Evolutionary conservation across 2,329 filamentous ascomycete species (phyloP).

Genomic region (Didymella glomerata): DNA sequence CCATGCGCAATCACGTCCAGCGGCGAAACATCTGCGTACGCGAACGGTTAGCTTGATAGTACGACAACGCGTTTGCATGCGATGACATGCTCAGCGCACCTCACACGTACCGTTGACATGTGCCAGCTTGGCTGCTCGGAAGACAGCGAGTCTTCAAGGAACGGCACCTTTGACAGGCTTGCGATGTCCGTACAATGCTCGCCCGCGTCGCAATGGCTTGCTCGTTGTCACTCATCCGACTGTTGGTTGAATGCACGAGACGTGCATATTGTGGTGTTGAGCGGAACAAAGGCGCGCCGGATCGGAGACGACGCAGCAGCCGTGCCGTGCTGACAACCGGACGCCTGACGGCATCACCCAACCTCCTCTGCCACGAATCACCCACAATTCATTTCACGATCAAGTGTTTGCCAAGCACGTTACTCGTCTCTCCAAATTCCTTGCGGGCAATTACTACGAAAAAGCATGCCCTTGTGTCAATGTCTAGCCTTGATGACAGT

Average conservation of each 20-base stretch:
- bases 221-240: conserved; percentile 39
- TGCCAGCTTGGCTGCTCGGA: conserved; percentile 39
- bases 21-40: conserved; percentile 34
- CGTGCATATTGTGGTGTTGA: conserved; percentile 1
- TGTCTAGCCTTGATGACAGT: conserved; percentile 29
- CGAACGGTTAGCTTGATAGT: conserved; percentile 4
- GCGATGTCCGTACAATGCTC: conserved; percentile 31
- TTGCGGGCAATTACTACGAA: neutral
- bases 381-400: neutral
- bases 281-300: conserved; percentile 3
- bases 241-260: neutral
- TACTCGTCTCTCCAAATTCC: neutral
- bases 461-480: neutral
- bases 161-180: conserved; percentile 49
- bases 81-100: neutral
- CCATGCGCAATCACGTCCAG: conserved; percentile 44
- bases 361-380: no score
- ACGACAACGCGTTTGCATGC: neutral
- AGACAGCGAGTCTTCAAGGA: conserved; percentile 46
- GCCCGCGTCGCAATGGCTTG: conserved; percentile 25
- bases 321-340: conserved; percentile 12
- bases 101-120: conserved; percentile 41
- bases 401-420: neutral
- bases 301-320: conserved; percentile 1
- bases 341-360: conserved; percentile 2